Evolutionary conservation across 768 basidiomycete species (phyloP).

Genomic region (Amanita rubescens): DNA sequence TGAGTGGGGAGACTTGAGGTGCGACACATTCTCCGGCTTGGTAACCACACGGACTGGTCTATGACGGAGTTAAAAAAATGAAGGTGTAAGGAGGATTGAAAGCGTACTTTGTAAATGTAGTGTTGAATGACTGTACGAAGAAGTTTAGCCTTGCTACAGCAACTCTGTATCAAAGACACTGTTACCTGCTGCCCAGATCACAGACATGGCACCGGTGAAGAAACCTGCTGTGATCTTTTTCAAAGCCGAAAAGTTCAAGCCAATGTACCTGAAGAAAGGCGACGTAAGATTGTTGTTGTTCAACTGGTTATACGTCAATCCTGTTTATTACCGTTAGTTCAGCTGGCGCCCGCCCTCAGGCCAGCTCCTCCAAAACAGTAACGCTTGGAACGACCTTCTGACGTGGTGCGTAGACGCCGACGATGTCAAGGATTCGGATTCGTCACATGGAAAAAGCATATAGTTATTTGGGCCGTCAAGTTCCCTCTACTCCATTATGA

Average conservation of each 20-base stretch:
- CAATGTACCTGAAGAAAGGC: constrained; percentile 38
- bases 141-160: constrained; percentile 5
- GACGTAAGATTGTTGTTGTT: constrained; percentile 76
- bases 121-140: constrained; percentile 49
- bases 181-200: constrained; percentile 63
- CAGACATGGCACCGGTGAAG: constrained; percentile 43
- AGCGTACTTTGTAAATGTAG: constrained; percentile 60
- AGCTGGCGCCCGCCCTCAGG: no score
- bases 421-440: no score
- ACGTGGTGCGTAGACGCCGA: no score
- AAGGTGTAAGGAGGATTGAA: constrained; percentile 21
- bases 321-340: no score
- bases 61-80: no score
- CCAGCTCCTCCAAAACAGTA: no score
- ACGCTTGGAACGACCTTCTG: no score
- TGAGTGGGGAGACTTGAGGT: constrained; percentile 52
- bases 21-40: constrained; percentile 44
- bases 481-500: no score
- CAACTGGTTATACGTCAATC: constrained; percentile 74
- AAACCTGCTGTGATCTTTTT: constrained; percentile 57
- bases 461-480: no score
- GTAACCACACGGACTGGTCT: constrained; percentile 47
- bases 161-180: constrained; percentile 13
- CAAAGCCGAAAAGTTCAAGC: constrained; percentile 50
- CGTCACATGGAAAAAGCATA: no score